Base-by-base conservation (phyloP, 441 rosid genomes). In the Mallotus repandus region DNA sequence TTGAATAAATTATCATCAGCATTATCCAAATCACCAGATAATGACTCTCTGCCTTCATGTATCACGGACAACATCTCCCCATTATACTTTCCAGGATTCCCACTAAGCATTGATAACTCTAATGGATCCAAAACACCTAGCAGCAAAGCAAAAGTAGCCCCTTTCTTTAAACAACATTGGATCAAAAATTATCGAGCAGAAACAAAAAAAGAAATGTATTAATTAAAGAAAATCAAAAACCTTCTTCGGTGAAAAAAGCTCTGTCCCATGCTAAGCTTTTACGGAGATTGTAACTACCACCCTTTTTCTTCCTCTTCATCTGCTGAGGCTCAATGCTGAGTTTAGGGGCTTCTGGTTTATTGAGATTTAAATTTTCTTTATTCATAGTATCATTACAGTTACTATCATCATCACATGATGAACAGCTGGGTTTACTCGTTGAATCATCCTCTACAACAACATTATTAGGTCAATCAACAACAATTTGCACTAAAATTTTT, bases 201-300 rank as follows among this genome's bases (percentile, higher is more conserved):
- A 54, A 56, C 38, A 16, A 35, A 68, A 29, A 18, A 29, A 12
- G 32, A 38, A 18, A 16, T 29, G 32, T 29, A 29, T 29, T 29
- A 29, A 29, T 29, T 29, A 29, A 29, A 29, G 32, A 29, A 29
- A 29, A 29, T 29, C 32, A 29, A 0, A 25, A 19, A 95, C 99
- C 99, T 89, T 90, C 97, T 76, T 93, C 99, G 4, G 97, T 93
- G 61, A 89, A 88, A 78, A 96, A 93, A 69, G 98, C 98, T 67
- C 80, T 81, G 60, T 96, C 81, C 99, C 98, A 93, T 0, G 99
- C 99, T 78, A 96, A 84, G 84, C 99, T 96, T 79, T 93, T 93
- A 48, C 97, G 84, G 80, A 96, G 78, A 82, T 93, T 91, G 77
- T 75, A 91, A 2, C 93, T 92, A 59, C 89, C 91, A 22, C 83